Evolutionary conservation across 768 basidiomycete genomes (phyloP), one percentile per base, ranked within the genome.

Genomic region (Clitopilus passeckerianus): DNA sequence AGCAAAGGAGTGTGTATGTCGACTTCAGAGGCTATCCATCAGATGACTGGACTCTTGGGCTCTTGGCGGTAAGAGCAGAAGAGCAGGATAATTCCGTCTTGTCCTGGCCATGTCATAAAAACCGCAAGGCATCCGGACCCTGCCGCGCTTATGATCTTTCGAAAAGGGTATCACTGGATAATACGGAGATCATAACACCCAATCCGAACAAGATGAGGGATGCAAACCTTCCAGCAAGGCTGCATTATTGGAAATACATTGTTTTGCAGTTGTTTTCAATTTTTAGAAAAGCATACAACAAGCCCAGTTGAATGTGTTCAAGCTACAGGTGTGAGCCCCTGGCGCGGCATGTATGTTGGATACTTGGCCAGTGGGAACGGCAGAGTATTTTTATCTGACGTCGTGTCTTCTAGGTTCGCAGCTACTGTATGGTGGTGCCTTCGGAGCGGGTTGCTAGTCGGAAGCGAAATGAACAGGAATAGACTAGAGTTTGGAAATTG

Each of bases 41-140:
- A 54, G 53, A 55, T 61, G 60, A 63, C 43, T 33, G 64, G 44
- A 7, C 63, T 41, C 22, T 23, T 50, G 46, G 46, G 46, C 46
- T 50, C 46, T 50, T 50, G 46, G 22, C 46, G 46, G 46, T 50
- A 50, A 50, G 46, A 50, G n/a, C 46, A 50, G 20, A 18, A 50
- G 18, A 50, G 46, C 16, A 23, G 46, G 18, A 10, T 15, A 41
- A 22, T 5, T 18, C 20, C 9, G 46, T 12, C 46, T 50, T 18
- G 46, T 50, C n/a, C 20, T 23, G 46, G 12, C 22, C 15, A 50
- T 50, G 46, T 50, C 46, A 50, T 18, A 18, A 50, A 50, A 22
- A 5, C 22, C 18, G 22, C 16, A 50, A 10, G 46, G 16, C 22
- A 23, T 20, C 12, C 46, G 46, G 46, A 22, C 46, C 22, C 46